Evolutionary conservation across 2,329 filamentous ascomycete genomes (phyloP).

Genomic region (Pseudogymnoascus sp.): DNA sequence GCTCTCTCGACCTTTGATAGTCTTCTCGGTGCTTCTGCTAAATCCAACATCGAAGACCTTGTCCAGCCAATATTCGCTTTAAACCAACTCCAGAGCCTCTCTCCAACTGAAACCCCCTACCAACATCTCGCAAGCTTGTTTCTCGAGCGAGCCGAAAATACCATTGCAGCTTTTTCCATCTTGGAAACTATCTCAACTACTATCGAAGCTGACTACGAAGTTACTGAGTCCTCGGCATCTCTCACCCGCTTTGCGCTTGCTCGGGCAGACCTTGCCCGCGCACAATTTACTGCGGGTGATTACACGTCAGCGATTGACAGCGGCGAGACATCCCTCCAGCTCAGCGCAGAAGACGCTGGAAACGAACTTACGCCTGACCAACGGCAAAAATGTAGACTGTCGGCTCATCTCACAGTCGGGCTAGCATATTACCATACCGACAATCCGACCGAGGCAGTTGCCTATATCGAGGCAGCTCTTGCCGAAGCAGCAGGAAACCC

Average conservation of each 20-base stretch:
- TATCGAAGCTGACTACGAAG: slow-evolving; percentile 77
- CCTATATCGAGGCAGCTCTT: slow-evolving; percentile 72
- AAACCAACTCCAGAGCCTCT: slow-evolving; percentile 66
- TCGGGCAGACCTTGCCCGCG: slow-evolving; percentile 80
- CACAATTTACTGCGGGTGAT: slow-evolving; percentile 59
- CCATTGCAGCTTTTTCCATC: slow-evolving; percentile 50
- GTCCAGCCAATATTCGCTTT: slow-evolving; percentile 86
- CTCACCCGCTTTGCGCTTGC: slow-evolving; percentile 72
- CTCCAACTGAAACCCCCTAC: slow-evolving; percentile 61
- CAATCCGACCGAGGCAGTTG: slow-evolving; percentile 59
- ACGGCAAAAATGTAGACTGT: slow-evolving; percentile 65
- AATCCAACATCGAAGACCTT: slow-evolving; percentile 49
- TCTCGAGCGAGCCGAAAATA: slow-evolving; percentile 70
- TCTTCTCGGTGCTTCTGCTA: slow-evolving; percentile 50
- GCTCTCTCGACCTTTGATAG: slow-evolving; percentile 75
- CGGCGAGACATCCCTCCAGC: slow-evolving; percentile 69
- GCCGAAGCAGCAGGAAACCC: slow-evolving; percentile 68
- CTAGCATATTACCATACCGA: slow-evolving; percentile 68
- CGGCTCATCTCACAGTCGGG: slow-evolving; percentile 77
- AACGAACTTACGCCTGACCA: slow-evolving; percentile 57
- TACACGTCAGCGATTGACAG: slow-evolving; percentile 67
- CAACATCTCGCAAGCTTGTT: slow-evolving; percentile 74
- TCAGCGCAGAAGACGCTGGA: slow-evolving; percentile 64
- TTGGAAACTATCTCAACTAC: slow-evolving; percentile 59
- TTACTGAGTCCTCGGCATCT: slow-evolving; percentile 65